Conservation (phyloP, 2,329 filamentous ascomycete species). For the Fusarium napiforme region DNA sequence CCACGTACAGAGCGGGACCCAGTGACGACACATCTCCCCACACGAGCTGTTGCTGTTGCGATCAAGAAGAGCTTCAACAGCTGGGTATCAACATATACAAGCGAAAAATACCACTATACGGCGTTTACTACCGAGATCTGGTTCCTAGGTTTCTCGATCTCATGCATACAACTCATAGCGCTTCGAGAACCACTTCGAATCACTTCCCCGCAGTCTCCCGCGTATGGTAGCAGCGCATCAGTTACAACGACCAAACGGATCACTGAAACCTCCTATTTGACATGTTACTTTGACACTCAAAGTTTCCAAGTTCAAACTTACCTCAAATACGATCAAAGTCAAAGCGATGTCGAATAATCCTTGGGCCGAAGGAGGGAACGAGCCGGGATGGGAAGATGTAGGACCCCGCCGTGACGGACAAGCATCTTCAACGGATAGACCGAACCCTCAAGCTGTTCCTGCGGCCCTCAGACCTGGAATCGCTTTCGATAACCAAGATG, state of each 20-base stretch:
- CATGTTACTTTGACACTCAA: slow-evolving; percentile 25
- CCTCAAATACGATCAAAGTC: not conserved
- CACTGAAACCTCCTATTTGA: not conserved
- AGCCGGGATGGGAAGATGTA: slow-evolving; percentile 42
- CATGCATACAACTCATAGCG: slow-evolving; percentile 14
- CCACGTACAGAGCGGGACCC: slow-evolving; percentile 35
- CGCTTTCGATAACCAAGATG: slow-evolving; percentile 35
- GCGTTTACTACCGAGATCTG: not conserved
- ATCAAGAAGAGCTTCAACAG: slow-evolving; percentile 15
- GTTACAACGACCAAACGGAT: not conserved
- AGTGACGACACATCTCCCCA: slow-evolving; percentile 45
- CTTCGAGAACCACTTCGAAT: slow-evolving; percentile 21
- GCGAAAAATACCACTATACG: not conserved
- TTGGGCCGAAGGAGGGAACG: slow-evolving; percentile 39
- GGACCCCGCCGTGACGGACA: slow-evolving; percentile 28
- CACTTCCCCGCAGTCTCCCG: slow-evolving; percentile 28
- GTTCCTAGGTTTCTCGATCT: not conserved
- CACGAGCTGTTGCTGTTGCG: slow-evolving; percentile 16
- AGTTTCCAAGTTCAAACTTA: slow-evolving; percentile 1
- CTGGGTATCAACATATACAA: not conserved
- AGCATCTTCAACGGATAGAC: not conserved
- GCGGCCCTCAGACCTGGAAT: slow-evolving; percentile 49
- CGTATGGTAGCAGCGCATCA: slow-evolving; percentile 22
- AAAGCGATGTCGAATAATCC: slow-evolving; percentile 40
- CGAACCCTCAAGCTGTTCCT: slow-evolving; percentile 42